phyloP scores from a whole-genome alignment of 495 filamentous ascomycete species.

The Echria macrotheca region DNA sequence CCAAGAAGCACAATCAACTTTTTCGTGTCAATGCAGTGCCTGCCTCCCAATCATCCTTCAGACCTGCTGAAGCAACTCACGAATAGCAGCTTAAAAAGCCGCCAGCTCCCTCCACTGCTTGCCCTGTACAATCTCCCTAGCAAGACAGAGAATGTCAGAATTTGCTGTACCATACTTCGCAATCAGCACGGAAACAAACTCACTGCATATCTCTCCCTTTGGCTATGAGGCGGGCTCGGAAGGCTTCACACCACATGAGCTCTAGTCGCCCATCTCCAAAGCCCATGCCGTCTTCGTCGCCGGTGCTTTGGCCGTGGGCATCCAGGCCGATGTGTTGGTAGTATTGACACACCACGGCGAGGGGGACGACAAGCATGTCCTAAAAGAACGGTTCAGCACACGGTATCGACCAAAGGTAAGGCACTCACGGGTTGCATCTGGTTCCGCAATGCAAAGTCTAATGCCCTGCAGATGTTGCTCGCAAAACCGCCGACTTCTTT shows the following conservation, averaged over 20 bases:
- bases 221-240: slow-evolving; percentile 19
- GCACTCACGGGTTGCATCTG: slow-evolving; percentile 37
- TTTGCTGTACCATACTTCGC: too few relatives aligned
- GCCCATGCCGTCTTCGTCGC: not conserved
- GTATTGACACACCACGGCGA: slow-evolving; percentile 30
- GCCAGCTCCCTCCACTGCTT: not conserved
- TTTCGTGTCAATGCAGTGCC: too few relatives aligned
- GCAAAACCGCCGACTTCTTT: slow-evolving; percentile 28
- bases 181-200: too few relatives aligned
- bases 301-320: too few relatives aligned
- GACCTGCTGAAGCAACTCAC: too few relatives aligned
- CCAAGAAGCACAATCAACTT: too few relatives aligned
- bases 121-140: not conserved
- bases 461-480: slow-evolving; percentile 31
- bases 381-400: too few relatives aligned
- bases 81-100: not conserved
- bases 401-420: too few relatives aligned
- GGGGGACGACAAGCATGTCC: slow-evolving; percentile 33
- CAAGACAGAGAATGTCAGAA: too few relatives aligned
- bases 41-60: too few relatives aligned
- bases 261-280: slow-evolving; percentile 23
- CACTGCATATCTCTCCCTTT: slow-evolving; percentile 20
- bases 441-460: slow-evolving; percentile 32
- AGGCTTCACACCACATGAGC: slow-evolving; percentile 38
- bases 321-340: slow-evolving; percentile 19